phyloP scores from a whole-genome alignment of 352 stramenopile species.

The Pythium vanterpoolii region DNA sequence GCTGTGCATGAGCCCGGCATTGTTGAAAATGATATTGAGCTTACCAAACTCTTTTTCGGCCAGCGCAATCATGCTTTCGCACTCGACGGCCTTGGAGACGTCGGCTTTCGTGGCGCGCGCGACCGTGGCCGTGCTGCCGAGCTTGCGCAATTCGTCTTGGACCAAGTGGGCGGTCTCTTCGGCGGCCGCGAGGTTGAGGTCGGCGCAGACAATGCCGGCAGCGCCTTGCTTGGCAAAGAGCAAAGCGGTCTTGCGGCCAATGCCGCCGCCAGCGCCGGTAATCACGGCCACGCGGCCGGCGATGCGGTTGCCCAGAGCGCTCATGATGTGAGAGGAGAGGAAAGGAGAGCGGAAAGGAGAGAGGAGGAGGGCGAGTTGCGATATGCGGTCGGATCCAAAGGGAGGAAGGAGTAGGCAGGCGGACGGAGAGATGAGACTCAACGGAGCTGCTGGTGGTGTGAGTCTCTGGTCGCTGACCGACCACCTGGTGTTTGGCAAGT shows the following conservation, averaged over 20 bases:
- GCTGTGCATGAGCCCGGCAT: conserved; percentile 84
- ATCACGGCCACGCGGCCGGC: conserved; percentile 77
- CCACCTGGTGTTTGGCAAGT: not conserved
- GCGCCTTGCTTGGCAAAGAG: conserved; percentile 82
- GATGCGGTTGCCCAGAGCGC: conserved; percentile 51
- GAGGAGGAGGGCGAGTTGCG: not conserved
- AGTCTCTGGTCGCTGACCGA: no score
- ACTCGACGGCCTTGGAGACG: conserved; percentile 68
- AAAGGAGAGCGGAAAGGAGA: not conserved
- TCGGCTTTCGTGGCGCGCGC: conserved; percentile 58
- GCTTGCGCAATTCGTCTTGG: conserved; percentile 58
- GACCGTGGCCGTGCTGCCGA: conserved; percentile 47
- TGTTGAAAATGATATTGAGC: conserved; percentile 85
- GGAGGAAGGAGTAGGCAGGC: not conserved
- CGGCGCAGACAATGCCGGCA: conserved; percentile 72
- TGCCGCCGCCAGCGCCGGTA: conserved; percentile 77
- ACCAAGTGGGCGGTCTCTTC: conserved; percentile 64
- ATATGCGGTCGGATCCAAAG: not conserved
- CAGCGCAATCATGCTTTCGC: conserved; percentile 72
- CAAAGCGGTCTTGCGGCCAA: conserved; percentile 77
- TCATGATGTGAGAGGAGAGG: conserved; percentile 28
- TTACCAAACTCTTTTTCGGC: conserved; percentile 80
- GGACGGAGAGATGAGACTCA: not conserved
- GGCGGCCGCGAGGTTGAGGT: conserved; percentile 68
- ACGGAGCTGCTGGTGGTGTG: not conserved